phyloP scores from a whole-genome alignment of 352 stramenopile species.

The Phytophthora capsici region DNA sequence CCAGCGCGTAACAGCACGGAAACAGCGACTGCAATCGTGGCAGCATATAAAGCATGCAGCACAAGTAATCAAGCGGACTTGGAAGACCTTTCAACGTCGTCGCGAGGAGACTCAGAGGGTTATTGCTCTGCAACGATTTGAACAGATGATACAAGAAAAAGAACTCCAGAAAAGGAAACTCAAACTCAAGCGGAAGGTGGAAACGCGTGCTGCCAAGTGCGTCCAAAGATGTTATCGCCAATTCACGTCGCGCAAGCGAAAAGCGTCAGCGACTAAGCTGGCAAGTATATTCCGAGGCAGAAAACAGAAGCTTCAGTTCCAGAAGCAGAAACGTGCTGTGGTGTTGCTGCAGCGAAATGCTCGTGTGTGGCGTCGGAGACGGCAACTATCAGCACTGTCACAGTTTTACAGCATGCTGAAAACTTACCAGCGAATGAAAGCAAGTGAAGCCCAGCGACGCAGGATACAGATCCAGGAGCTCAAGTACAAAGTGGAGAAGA shows the following conservation, averaged over 20 bases:
- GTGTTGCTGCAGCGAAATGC: constrained; percentile 48
- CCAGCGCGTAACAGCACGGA: constrained; percentile 4
- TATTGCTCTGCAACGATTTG: constrained; percentile 41
- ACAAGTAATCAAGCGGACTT: constrained; percentile 34
- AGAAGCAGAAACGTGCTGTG: constrained; percentile 27
- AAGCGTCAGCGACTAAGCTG: constrained; percentile 39
- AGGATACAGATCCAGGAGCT: constrained; percentile 19
- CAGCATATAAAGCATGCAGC: constrained; percentile 20
- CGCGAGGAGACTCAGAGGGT: constrained; percentile 31
- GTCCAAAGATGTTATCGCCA: constrained; percentile 41
- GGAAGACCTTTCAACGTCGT: constrained; percentile 16
- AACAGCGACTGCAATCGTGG: constrained; percentile 22
- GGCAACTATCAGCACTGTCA: constrained; percentile 39
- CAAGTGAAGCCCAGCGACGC: constrained; percentile 28
- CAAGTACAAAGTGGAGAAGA: constrained; percentile 26
- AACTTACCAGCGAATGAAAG: constrained; percentile 42
- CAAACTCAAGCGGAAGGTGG: constrained; percentile 34
- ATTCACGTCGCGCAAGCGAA: constrained; percentile 28
- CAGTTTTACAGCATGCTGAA: constrained; percentile 48
- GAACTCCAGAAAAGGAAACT: constrained; percentile 28
- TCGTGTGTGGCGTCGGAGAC: constrained; percentile 43
- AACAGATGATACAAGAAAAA: constrained; percentile 43
- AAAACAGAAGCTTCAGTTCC: constrained; percentile 29
- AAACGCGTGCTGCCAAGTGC: constrained; percentile 36
- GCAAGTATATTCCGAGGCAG: constrained; percentile 36